phyloP scores from a whole-genome alignment of 495 filamentous ascomycete genomes.

The Talaromyces borbonicus region DNA sequence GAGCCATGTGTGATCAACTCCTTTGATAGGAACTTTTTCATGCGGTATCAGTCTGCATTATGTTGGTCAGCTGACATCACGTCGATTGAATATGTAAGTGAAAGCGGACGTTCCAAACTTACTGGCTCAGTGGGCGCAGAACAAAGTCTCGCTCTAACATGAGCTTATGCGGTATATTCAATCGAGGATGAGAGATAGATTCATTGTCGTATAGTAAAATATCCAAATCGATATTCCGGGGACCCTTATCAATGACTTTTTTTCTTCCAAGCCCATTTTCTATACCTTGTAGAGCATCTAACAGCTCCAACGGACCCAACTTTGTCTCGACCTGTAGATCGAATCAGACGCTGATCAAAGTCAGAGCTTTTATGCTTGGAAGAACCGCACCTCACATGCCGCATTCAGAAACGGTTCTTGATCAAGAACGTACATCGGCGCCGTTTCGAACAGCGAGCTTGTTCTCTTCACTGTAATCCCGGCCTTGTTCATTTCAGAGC shows the following conservation, averaged over 20 bases:
- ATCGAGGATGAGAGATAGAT: slow-evolving; percentile 52
- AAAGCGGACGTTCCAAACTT: slow-evolving; percentile 15
- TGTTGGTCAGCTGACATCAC: slow-evolving; percentile 5
- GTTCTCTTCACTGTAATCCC: slow-evolving; percentile 69
- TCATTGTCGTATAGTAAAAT: slow-evolving; percentile 78
- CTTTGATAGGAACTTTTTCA: slow-evolving; percentile 35
- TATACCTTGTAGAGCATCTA: slow-evolving; percentile 73
- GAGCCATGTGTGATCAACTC: slow-evolving; percentile 27
- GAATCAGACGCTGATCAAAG: too few relatives aligned
- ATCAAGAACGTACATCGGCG: slow-evolving; percentile 90
- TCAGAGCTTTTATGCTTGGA: too few relatives aligned
- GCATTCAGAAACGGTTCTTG: slow-evolving; percentile 88
- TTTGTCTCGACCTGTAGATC: slow-evolving; percentile 67
- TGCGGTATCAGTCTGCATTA: slow-evolving; percentile 53
- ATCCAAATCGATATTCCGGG: slow-evolving; percentile 87
- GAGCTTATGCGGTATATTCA: slow-evolving; percentile 73
- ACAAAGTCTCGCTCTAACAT: slow-evolving; percentile 94
- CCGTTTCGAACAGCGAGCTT: slow-evolving; percentile 86
- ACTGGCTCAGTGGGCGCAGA: slow-evolving; percentile 82
- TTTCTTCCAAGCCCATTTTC: slow-evolving; percentile 67
- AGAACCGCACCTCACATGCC: slow-evolving; percentile 74
- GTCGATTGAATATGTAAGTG: background rate
- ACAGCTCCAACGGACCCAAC: slow-evolving; percentile 60
- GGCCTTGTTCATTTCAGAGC: slow-evolving; percentile 58
- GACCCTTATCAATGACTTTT: slow-evolving; percentile 87